phyloP scores from a whole-genome alignment of 2,329 filamentous ascomycete species.

The Blastomyces gilchristii region DNA sequence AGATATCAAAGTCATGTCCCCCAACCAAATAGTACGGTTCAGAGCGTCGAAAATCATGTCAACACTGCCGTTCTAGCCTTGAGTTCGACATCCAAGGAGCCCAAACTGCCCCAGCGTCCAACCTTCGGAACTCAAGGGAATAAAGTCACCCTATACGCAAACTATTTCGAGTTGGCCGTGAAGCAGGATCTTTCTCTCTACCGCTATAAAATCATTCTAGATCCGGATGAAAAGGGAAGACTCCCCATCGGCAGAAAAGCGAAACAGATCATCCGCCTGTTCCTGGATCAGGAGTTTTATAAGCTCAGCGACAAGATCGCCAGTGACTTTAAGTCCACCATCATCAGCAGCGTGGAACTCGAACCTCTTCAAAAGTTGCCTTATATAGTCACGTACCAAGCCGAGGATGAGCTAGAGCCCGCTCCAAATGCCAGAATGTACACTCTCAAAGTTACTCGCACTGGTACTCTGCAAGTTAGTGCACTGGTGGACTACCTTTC shows the following conservation, averaged over 20 bases:
- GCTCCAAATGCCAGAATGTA: conserved; percentile 26
- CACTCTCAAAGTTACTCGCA: conserved; percentile 26
- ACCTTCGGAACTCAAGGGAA: conserved; percentile 28
- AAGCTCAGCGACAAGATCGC: conserved; percentile 23
- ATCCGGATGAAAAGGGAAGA: conserved; percentile 20
- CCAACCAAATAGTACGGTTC: background rate
- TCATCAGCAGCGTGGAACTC: conserved; percentile 27
- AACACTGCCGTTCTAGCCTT: background rate
- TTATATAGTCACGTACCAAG: conserved; percentile 27
- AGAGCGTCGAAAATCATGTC: background rate
- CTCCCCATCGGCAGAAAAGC: conserved; percentile 34
- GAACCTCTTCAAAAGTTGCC: conserved; percentile 13
- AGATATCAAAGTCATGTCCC: background rate
- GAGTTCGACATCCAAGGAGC: conserved; percentile 4
- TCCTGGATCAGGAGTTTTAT: conserved; percentile 33
- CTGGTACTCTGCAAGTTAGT: conserved; percentile 25
- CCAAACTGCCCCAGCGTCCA: conserved; percentile 26
- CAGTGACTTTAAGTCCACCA: conserved; percentile 32
- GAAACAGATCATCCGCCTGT: conserved; percentile 38
- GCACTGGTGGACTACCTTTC: conserved; percentile 39
- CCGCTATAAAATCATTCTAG: conserved; percentile 34
- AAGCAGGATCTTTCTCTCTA: conserved; percentile 28
- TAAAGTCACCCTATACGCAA: conserved; percentile 28
- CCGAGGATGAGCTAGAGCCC: conserved; percentile 28
- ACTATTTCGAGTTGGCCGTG: conserved; percentile 31